Conservation (phyloP, 768 basidiomycete species). For the Suillus subalutaceus region DNA sequence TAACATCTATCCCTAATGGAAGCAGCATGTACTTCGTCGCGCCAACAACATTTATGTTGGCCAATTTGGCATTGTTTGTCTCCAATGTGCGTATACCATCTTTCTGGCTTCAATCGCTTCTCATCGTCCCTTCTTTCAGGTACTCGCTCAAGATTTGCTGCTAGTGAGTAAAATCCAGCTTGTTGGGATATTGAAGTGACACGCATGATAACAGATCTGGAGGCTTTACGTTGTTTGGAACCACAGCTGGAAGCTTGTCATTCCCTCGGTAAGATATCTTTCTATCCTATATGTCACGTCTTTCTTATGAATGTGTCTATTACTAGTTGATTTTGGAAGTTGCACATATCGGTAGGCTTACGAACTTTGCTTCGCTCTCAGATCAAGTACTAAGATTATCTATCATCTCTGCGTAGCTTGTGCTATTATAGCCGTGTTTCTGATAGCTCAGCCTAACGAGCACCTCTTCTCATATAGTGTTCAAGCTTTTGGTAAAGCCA, state of each 20-base stretch:
- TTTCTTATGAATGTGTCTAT: background rate
- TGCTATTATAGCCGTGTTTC: slow-evolving; percentile 4
- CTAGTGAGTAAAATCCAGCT: background rate
- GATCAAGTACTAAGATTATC: background rate
- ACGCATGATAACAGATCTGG: slow-evolving; percentile 10
- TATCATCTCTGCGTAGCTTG: slow-evolving; percentile 1
- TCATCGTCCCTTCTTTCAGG: slow-evolving; percentile 3
- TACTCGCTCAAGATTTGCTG: slow-evolving; percentile 12
- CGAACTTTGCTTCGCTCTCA: background rate
- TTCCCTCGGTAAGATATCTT: slow-evolving; percentile 3
- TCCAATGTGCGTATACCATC: background rate
- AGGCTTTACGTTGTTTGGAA: slow-evolving; percentile 14
- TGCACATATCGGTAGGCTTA: slow-evolving; percentile 7
- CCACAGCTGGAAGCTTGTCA: slow-evolving; percentile 6
- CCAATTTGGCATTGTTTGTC: slow-evolving; percentile 11
- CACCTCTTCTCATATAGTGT: slow-evolving; percentile 8
- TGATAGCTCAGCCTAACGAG: slow-evolving; percentile 2
- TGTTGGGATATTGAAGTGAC: background rate
- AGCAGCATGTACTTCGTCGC: background rate
- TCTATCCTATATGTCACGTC: background rate
- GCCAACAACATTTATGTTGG: slow-evolving; percentile 1
- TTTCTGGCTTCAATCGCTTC: background rate
- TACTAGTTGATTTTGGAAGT: slow-evolving; percentile 9
- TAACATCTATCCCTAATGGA: background rate
- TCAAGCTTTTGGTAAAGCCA: slow-evolving; percentile 12